Conservation (phyloP, 1,139 yeast genomes). For the Yamadazyma kanchanaburiensis region DNA sequence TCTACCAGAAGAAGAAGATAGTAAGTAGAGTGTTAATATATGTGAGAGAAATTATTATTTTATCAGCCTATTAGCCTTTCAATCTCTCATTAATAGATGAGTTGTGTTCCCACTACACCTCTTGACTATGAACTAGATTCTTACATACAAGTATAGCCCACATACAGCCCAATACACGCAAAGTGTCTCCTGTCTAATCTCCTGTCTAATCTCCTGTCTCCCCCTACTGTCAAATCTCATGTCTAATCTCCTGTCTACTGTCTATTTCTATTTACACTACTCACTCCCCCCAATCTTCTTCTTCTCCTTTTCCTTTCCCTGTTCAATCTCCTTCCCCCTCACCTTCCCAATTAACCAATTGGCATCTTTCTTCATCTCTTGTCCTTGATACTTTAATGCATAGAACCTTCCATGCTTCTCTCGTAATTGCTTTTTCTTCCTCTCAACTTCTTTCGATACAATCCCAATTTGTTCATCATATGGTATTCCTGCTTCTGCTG, state of each 20-base stretch:
- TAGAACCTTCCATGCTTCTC: constrained; percentile 40
- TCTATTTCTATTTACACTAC: constrained; percentile 2
- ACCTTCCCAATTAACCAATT: constrained; percentile 13
- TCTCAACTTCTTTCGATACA: constrained; percentile 35
- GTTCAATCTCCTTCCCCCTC: background rate
- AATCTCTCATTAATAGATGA: too few species aligned
- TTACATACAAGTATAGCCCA: too few species aligned
- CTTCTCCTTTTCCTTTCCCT: background rate
- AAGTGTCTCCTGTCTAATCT: background rate
- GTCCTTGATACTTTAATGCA: constrained; percentile 36
- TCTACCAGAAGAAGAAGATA: too few species aligned
- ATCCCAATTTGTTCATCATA: constrained; percentile 56
- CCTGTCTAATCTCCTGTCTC: background rate
- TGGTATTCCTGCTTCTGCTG: constrained; percentile 73
- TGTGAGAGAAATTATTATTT: too few species aligned
- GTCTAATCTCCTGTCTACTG: background rate
- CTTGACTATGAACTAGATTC: too few species aligned
- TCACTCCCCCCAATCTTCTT: background rate
- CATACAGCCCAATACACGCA: too few species aligned
- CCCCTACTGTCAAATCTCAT: background rate
- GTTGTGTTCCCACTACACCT: too few species aligned
- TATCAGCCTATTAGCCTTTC: too few species aligned
- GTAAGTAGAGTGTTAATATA: too few species aligned
- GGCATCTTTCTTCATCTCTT: constrained; percentile 31
- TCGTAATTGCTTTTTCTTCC: constrained; percentile 36